Percentiles rank a stretch among this genome's conserved stretches.
These are phyloP conservation scores for Fraxinus ornus DNA, from an alignment of 305 asterid species.

Conservation along the genomic window DNA sequence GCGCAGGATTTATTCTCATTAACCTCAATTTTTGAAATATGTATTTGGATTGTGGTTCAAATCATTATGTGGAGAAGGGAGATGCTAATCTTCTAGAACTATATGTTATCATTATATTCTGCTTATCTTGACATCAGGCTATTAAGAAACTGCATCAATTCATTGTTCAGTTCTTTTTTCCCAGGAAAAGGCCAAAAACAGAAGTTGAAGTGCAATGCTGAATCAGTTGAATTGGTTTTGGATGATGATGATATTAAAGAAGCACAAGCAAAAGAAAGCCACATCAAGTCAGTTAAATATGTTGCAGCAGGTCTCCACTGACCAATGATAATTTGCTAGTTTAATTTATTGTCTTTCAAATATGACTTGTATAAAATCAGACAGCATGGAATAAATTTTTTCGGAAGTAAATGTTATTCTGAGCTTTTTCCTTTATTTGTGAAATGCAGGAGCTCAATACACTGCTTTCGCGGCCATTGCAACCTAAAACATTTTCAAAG, in stretches of 20 bases:
- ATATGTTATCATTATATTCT: neutral
- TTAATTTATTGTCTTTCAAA: neutral
- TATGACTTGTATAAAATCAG: neutral
- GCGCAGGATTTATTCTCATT: too few species aligned
- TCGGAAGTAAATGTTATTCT: neutral
- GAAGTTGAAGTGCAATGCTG: constrained; percentile 82
- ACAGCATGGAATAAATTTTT: neutral
- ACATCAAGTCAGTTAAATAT: constrained; percentile 61
- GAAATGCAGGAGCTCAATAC: constrained; percentile 47
- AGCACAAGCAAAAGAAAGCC: constrained; percentile 64
- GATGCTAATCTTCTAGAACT: neutral
- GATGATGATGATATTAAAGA: constrained; percentile 88
- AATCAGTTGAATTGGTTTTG: constrained; percentile 66
- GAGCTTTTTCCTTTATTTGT: neutral
- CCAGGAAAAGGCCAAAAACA: constrained; percentile 82
- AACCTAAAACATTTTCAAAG: constrained; percentile 47
- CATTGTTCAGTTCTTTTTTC: constrained; percentile 13
- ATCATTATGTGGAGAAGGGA: neutral
- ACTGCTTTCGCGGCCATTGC: constrained; percentile 42
- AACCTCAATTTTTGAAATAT: neutral
- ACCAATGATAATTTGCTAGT: constrained; percentile 7
- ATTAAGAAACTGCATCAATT: constrained; percentile 12
- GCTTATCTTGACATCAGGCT: constrained; percentile 12
- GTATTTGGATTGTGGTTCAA: constrained; percentile 2
- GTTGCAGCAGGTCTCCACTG: constrained; percentile 66